phyloP scores from a whole-genome alignment of 2,329 filamentous ascomycete species.

The Ambrosiella xylebori region DNA sequence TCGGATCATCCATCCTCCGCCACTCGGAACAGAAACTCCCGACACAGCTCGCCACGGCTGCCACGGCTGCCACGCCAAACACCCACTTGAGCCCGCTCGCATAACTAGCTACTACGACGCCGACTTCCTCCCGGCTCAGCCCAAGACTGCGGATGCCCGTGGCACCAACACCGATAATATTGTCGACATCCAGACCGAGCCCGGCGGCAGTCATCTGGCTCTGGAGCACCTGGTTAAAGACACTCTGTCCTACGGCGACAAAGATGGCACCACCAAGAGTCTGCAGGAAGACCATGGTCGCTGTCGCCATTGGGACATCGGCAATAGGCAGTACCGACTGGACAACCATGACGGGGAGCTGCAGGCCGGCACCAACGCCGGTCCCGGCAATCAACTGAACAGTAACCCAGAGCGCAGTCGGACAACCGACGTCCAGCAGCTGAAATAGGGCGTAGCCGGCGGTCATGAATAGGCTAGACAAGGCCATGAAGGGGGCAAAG shows the following conservation, averaged over 20 bases:
- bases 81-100: slow-evolving; percentile 4
- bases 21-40: slow-evolving; percentile 9
- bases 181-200: neutral
- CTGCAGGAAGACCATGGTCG: slow-evolving; percentile 30
- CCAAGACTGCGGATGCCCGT: slow-evolving; percentile 5
- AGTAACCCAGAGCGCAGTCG: slow-evolving; percentile 8
- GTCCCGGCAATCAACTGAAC: slow-evolving; percentile 18
- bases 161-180: slow-evolving; percentile 2
- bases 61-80: slow-evolving; percentile 8
- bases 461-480: slow-evolving; percentile 17
- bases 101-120: slow-evolving; percentile 3
- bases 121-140: neutral
- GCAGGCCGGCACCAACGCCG: slow-evolving; percentile 25
- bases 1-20: neutral
- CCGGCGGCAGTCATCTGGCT: neutral
- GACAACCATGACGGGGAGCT: slow-evolving; percentile 28
- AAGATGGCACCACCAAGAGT: slow-evolving; percentile 30
- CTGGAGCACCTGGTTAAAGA: slow-evolving; percentile 21
- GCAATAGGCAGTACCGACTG: slow-evolving; percentile 26
- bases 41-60: slow-evolving; percentile 5
- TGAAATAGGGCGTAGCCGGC: slow-evolving; percentile 23
- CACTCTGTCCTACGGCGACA: slow-evolving; percentile 32
- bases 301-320: slow-evolving; percentile 30
- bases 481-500: slow-evolving; percentile 24
- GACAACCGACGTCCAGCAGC: slow-evolving; percentile 20